Evolutionary conservation across 495 filamentous ascomycete genomes (phyloP).

Genomic region (Cairneyella variabilis): DNA sequence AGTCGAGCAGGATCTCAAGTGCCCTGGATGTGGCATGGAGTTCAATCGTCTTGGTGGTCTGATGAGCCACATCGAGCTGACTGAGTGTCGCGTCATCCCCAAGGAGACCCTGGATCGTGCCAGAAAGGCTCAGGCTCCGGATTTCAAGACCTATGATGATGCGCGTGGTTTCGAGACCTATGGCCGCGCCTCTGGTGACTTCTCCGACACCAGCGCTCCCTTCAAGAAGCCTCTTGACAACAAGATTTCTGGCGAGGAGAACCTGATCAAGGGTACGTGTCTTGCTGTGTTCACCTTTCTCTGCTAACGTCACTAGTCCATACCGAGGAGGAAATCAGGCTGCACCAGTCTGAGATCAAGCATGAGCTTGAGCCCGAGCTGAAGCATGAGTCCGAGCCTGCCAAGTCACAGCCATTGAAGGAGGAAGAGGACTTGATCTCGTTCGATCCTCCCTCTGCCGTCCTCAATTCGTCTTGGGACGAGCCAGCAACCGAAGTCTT

Average conservation of each 20-base stretch:
- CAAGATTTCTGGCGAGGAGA: background rate
- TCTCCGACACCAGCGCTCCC: background rate
- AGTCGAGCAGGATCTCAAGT: slow-evolving; percentile 15
- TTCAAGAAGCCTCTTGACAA: background rate
- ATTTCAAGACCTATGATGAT: background rate
- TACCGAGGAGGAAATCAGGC: too few relatives aligned
- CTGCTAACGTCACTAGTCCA: too few relatives aligned
- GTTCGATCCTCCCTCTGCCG: background rate
- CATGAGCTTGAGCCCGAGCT: background rate
- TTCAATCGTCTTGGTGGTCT: slow-evolving; percentile 17
- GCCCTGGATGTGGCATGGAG: slow-evolving; percentile 3
- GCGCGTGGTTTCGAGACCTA: background rate
- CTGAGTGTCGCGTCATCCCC: background rate
- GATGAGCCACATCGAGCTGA: slow-evolving; percentile 16
- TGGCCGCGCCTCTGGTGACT: background rate
- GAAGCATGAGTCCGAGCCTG: background rate
- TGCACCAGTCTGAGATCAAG: too few relatives aligned
- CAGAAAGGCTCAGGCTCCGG: background rate
- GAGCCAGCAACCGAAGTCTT: background rate
- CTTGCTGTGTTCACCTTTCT: too few relatives aligned
- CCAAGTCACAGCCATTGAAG: background rate
- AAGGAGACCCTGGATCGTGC: background rate
- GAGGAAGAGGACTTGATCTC: background rate
- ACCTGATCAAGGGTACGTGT: background rate
- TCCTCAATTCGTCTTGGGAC: background rate